Conservation (phyloP, 345 rosid genomes). For the Salix caprea region DNA sequence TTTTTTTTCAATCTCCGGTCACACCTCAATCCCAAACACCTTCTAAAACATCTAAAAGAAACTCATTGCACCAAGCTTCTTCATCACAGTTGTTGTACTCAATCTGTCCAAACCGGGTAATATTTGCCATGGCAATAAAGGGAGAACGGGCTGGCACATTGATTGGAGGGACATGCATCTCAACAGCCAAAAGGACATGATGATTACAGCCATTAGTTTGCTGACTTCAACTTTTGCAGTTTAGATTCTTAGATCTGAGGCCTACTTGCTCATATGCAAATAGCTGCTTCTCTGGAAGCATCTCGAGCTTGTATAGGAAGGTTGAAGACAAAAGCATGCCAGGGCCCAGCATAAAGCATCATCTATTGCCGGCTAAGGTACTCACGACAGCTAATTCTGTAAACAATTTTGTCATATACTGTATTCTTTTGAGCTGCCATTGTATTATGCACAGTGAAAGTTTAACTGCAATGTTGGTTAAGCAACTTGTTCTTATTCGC, state of each 20-base stretch:
- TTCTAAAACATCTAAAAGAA: background rate
- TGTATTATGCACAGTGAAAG: background rate
- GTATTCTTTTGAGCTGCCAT: background rate
- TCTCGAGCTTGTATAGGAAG: background rate
- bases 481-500: background rate
- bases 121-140: slow-evolving; percentile 72
- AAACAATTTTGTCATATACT: background rate
- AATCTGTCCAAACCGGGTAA: slow-evolving; percentile 77
- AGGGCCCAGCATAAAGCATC: background rate
- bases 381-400: background rate
- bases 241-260: background rate
- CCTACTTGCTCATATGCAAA: slow-evolving; percentile 2
- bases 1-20: too few relatives aligned
- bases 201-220: background rate
- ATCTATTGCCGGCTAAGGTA: background rate
- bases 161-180: slow-evolving; percentile 59
- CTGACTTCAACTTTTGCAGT: background rate
- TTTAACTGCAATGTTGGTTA: background rate
- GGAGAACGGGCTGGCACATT: slow-evolving; percentile 87
- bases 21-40: too few relatives aligned
- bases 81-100: slow-evolving; percentile 75
- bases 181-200: slow-evolving; percentile 30
- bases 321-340: background rate
- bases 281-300: background rate
- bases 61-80: background rate